Conservation (phyloP, 768 basidiomycete species). For the Pulveroboletus frians region DNA sequence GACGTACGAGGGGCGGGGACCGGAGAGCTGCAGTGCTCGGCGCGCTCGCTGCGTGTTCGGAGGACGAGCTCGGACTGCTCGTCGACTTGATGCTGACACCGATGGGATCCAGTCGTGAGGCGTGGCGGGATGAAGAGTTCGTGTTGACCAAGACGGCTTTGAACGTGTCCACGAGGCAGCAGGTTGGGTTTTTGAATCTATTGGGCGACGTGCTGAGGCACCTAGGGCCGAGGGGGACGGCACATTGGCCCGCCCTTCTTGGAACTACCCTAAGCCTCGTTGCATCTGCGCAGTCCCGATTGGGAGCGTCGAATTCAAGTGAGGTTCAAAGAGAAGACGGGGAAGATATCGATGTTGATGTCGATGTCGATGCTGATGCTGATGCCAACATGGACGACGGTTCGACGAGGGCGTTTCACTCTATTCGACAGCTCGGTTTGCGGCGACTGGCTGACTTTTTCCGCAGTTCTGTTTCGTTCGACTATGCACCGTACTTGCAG, state of each 20-base stretch:
- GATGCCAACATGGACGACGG: conserved; percentile 32
- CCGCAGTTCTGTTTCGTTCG: conserved; percentile 63
- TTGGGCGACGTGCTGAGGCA: conserved; percentile 81
- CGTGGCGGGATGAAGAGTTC: conserved; percentile 27
- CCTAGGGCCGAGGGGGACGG: conserved; percentile 65
- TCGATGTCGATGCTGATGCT: conserved; percentile 31
- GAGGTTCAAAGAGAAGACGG: conserved; percentile 35
- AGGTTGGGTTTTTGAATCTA: conserved; percentile 79
- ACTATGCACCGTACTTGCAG: conserved; percentile 68
- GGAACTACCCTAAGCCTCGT: conserved; percentile 62
- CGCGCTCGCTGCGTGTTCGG: conserved; percentile 61
- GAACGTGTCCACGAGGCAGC: conserved; percentile 53
- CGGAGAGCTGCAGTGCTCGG: conserved; percentile 73
- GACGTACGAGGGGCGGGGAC: conserved; percentile 58
- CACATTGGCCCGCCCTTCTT: conserved; percentile 73
- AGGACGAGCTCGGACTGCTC: conserved; percentile 69
- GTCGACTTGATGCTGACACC: conserved; percentile 86
- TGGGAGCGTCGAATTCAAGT: conserved; percentile 31
- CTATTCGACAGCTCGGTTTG: conserved; percentile 76
- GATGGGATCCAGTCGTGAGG: conserved; percentile 37
- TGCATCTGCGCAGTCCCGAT: conserved; percentile 55
- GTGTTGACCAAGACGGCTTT: conserved; percentile 24
- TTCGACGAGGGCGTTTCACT: conserved; percentile 40
- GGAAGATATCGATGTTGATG: conserved; percentile 26
- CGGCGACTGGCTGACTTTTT: conserved; percentile 89